A percentile compares a stretch with the other conserved stretches of the same genome.
Evolutionary conservation across 768 basidiomycete genomes (phyloP).

Genomic region (Tylopilus rubrobrunneus): DNA sequence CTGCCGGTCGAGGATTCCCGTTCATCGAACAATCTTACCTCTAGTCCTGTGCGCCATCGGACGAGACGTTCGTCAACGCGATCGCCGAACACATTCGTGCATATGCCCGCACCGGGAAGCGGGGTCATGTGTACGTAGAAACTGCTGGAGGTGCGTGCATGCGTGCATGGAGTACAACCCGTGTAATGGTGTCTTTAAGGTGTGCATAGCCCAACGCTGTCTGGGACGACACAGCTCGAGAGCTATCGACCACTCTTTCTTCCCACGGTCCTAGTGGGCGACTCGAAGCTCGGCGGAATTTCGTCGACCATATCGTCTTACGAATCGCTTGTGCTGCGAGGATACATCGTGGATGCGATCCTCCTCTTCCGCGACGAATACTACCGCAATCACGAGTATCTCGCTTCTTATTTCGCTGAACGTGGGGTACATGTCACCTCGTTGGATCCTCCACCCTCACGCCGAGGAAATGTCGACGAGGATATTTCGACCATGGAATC

Average conservation of each 20-base stretch:
- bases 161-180: neutral
- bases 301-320: constrained; percentile 90
- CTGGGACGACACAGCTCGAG: constrained; percentile 80
- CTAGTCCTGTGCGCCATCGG: constrained; percentile 45
- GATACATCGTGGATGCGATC: constrained; percentile 83
- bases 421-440: constrained; percentile 55
- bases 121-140: constrained; percentile 76
- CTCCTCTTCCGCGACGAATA: constrained; percentile 82
- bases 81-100: constrained; percentile 59
- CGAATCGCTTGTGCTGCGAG: constrained; percentile 86
- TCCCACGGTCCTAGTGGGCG: constrained; percentile 84
- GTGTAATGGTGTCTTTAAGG: constrained; percentile 42
- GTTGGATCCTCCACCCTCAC: constrained; percentile 56
- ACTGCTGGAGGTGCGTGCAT: constrained; percentile 87
- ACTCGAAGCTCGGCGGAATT: constrained; percentile 89
- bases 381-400: constrained; percentile 84
- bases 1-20: neutral
- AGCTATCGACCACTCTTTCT: constrained; percentile 83
- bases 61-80: constrained; percentile 61
- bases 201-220: constrained; percentile 85
- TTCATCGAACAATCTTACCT: constrained; percentile 3
- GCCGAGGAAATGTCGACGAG: constrained; percentile 37
- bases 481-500: constrained; percentile 53
- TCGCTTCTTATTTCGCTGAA: constrained; percentile 74
- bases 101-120: constrained; percentile 38